These are phyloP conservation scores for Biancaea sappan DNA, from an alignment of 306 rosid genomes.

Conservation along the genomic window DNA sequence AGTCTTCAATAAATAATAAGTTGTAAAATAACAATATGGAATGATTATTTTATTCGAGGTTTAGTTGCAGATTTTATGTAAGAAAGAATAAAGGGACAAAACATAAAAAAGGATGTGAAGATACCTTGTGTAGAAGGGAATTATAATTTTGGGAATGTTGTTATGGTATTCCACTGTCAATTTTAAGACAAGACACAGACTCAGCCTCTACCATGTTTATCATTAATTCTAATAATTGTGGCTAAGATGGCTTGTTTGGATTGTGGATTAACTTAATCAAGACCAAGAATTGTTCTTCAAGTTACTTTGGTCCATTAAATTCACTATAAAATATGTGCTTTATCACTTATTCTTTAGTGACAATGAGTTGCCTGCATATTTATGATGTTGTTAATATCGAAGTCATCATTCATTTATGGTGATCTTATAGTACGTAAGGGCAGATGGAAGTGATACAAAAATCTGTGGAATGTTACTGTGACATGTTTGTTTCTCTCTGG, in stretches of 20 bases:
- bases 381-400: no score
- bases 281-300: constrained; percentile 6
- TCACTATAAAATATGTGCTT: background rate
- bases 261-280: constrained; percentile 15
- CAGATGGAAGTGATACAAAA: constrained; percentile 3
- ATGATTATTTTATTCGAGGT: constrained; percentile 4
- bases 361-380: background rate
- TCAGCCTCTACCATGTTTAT: constrained; percentile 9
- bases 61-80: constrained; percentile 9
- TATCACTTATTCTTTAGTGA: background rate
- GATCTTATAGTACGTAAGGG: background rate
- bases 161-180: background rate
- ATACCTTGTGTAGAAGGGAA: background rate
- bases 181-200: constrained; percentile 6
- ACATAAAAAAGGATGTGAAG: background rate
- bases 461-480: background rate
- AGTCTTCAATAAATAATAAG: constrained; percentile 1
- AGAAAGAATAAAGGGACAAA: background rate
- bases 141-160: no score
- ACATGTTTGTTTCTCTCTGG: background rate
- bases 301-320: background rate
- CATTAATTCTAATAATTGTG: background rate
- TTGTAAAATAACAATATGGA: background rate
- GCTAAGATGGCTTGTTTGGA: constrained; percentile 10
- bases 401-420: constrained; percentile 6